Conservation (phyloP, 345 rosid species). For the Populus pruinosa region DNA sequence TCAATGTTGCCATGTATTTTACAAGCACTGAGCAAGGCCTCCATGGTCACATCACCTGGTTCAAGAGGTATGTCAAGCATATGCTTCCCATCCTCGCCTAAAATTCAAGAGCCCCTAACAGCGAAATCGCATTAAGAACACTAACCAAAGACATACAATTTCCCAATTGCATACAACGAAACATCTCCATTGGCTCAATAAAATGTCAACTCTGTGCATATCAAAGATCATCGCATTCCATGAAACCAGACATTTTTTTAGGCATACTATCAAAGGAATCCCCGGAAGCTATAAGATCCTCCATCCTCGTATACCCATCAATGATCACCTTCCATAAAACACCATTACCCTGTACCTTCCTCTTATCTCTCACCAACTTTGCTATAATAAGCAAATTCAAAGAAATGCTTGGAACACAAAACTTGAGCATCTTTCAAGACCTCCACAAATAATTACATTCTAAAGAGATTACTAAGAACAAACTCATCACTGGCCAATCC, state of each 20-base stretch:
- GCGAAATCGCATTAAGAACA: conserved; percentile 56
- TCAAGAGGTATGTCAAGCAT: conserved; percentile 51
- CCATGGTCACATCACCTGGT: conserved; percentile 63
- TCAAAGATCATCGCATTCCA: conserved; percentile 73
- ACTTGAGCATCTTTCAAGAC: conserved; percentile 46
- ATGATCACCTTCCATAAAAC: conserved; percentile 75
- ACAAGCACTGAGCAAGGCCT: conserved; percentile 65
- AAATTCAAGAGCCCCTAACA: conserved; percentile 49
- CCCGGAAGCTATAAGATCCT: conserved; percentile 44
- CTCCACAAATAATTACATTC: conserved; percentile 66
- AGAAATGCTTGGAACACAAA: conserved; percentile 35
- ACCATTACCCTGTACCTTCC: conserved; percentile 51
- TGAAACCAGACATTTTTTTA: conserved; percentile 40
- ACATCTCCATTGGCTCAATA: conserved; percentile 54
- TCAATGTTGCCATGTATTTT: conserved; percentile 52
- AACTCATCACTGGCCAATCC: conserved; percentile 56
- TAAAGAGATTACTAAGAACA: conserved; percentile 60
- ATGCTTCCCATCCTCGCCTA: conserved; percentile 38
- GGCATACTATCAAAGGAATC: conserved; percentile 17
- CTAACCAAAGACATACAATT: conserved; percentile 59
- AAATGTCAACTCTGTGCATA: conserved; percentile 55
- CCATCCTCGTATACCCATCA: conserved; percentile 53
- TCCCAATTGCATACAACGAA: conserved; percentile 50
- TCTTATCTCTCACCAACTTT: conserved; percentile 28
- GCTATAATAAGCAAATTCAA: not conserved